phyloP scores from a whole-genome alignment of 2,329 filamentous ascomycete genomes.

The Fusarium chaquense region DNA sequence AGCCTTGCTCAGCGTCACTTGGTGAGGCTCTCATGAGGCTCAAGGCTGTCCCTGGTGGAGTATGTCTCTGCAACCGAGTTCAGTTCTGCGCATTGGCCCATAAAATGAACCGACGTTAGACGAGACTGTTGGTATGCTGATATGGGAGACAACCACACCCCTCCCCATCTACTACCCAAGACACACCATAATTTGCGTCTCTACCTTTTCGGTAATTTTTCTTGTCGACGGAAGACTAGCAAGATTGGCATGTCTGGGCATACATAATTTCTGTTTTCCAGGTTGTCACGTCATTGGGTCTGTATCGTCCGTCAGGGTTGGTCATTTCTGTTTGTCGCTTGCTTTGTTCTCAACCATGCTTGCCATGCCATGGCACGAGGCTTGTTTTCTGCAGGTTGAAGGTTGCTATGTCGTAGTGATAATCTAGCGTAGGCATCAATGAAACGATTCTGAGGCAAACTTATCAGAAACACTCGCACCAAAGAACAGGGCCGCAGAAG shows the following conservation, averaged over 20 bases:
- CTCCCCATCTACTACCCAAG: constrained; percentile 4
- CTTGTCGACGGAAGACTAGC: constrained; percentile 25
- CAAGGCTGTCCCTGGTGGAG: constrained; percentile 33
- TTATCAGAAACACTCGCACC: constrained; percentile 8
- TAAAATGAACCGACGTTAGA: constrained; percentile 42
- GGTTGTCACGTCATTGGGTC: constrained; percentile 36
- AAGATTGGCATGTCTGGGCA: constrained; percentile 42
- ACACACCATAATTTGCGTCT: constrained; percentile 25
- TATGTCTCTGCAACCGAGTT: constrained; percentile 16
- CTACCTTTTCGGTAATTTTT: constrained; percentile 24
- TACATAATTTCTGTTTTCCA: constrained; percentile 26
- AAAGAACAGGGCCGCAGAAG: constrained; percentile 17
- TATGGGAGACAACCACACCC: constrained; percentile 16
- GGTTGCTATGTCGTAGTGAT: constrained; percentile 6
- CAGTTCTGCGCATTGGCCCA: constrained; percentile 26
- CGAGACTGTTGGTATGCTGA: constrained; percentile 19
- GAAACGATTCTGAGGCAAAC: constrained; percentile 16
- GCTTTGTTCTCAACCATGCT: constrained; percentile 23
- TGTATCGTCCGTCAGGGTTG: constrained; percentile 5
- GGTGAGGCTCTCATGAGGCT: constrained; percentile 35
- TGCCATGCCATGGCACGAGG: constrained; percentile 23
- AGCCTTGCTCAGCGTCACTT: constrained; percentile 18
- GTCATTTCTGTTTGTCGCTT: constrained; percentile 17
- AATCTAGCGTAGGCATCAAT: constrained; percentile 10
- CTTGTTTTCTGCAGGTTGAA: constrained; percentile 32